Evolutionary conservation across 345 rosid species (phyloP).

Genomic region (Triadica sebifera): DNA sequence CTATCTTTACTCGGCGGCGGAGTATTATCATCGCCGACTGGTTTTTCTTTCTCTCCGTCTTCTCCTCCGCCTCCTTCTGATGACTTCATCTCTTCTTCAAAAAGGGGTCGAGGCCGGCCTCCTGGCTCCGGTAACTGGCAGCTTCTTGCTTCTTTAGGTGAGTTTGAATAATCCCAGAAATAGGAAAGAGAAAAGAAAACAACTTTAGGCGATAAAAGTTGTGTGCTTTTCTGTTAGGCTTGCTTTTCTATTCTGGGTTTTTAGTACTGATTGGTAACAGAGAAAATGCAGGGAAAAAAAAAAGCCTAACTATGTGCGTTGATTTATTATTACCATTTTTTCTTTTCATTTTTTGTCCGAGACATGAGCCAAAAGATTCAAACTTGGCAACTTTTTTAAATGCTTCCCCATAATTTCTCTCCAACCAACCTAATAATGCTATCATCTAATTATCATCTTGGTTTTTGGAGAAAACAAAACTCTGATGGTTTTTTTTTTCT

Average conservation of each 20-base stretch:
- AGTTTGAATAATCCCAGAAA: background rate
- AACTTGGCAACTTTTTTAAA: background rate
- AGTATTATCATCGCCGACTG: conserved; percentile 23
- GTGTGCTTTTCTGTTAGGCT: background rate
- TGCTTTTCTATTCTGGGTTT: conserved; percentile 5
- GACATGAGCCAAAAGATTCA: background rate
- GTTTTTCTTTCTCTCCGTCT: conserved; percentile 36
- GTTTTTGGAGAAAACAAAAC: too few relatives aligned
- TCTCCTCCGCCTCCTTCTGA: conserved; percentile 23
- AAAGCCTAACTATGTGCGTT: background rate
- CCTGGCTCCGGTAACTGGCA: conserved; percentile 58
- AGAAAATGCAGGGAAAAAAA: conserved; percentile 20
- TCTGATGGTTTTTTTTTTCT: background rate
- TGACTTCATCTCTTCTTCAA: conserved; percentile 24
- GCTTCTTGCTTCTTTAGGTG: conserved; percentile 64
- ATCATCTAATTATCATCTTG: background rate
- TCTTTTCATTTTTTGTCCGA: background rate
- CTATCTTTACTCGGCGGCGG: background rate
- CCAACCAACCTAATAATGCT: conserved; percentile 12
- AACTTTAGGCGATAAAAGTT: background rate
- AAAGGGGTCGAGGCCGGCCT: conserved; percentile 54
- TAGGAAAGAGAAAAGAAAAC: background rate
- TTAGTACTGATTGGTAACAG: conserved; percentile 20
- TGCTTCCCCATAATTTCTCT: conserved; percentile 19
- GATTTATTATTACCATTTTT: background rate